phyloP scores from a whole-genome alignment of 73 alveolate species.

The Uronychia setigera region DNA sequence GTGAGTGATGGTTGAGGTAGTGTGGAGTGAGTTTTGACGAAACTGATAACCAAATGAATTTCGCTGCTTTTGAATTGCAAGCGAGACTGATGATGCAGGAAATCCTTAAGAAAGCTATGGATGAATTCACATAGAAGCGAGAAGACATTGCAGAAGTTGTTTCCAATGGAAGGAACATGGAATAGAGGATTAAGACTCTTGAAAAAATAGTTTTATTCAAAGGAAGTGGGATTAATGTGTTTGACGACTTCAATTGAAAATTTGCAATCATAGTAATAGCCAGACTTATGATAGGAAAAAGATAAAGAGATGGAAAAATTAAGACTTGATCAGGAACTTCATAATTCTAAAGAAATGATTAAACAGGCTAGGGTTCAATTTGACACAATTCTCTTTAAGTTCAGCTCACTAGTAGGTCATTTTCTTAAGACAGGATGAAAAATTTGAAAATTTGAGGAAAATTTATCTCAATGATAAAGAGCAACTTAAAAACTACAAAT shows the following conservation, averaged over 20 bases:
- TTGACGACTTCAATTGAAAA: not conserved
- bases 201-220: not conserved
- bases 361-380: not conserved
- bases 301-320: not conserved
- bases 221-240: not conserved
- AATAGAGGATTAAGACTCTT: not conserved
- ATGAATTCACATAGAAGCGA: not conserved
- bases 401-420: too few species aligned
- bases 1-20: slow-evolving; percentile 4
- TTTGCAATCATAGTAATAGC: not conserved
- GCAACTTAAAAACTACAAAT: too few species aligned
- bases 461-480: too few species aligned
- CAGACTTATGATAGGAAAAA: not conserved
- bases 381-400: not conserved
- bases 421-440: too few species aligned
- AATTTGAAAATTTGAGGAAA: too few species aligned
- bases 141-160: not conserved
- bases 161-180: not conserved
- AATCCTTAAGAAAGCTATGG: not conserved
- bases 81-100: slow-evolving; percentile 2
- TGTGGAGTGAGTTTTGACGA: not conserved
- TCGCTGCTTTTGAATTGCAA: not conserved
- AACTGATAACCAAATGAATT: not conserved
- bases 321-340: not conserved
- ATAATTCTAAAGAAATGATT: not conserved